These are phyloP conservation scores for Pyricularia pennisetigena DNA, from an alignment of 2,329 filamentous ascomycete genomes.

Conservation along the genomic window DNA sequence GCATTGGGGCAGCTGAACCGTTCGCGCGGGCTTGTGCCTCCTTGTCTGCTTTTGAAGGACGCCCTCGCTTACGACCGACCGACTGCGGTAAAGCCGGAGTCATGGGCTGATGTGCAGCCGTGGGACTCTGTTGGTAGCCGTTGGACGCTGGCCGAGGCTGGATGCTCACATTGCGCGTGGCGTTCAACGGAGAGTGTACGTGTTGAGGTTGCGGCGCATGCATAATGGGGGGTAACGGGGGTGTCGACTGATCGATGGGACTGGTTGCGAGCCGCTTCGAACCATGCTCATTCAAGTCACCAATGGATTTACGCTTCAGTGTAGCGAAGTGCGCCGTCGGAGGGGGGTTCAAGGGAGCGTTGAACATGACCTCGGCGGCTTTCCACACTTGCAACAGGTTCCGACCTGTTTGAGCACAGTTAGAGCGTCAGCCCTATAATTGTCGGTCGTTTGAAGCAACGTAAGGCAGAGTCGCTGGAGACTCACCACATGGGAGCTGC, in stretches of 20 bases:
- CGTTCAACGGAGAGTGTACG: slow-evolving; percentile 1
- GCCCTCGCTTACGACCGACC: slow-evolving; percentile 19
- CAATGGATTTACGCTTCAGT: slow-evolving; percentile 21
- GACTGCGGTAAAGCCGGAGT: slow-evolving; percentile 3
- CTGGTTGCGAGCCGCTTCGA: slow-evolving; percentile 19
- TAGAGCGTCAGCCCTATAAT: background rate
- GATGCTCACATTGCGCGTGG: slow-evolving; percentile 15
- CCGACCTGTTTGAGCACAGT: slow-evolving; percentile 17
- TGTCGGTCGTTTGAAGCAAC: background rate
- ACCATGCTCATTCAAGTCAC: slow-evolving; percentile 19
- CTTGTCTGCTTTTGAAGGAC: slow-evolving; percentile 22
- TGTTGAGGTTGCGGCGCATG: slow-evolving; percentile 4
- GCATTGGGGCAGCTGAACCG: slow-evolving; percentile 9
- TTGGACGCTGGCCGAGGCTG: slow-evolving; percentile 20
- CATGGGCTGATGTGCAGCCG: slow-evolving; percentile 8
- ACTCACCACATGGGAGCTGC: slow-evolving; percentile 24
- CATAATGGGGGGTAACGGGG: background rate
- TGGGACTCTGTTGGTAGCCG: slow-evolving; percentile 10
- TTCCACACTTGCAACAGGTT: slow-evolving; percentile 23
- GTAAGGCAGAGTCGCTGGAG: background rate
- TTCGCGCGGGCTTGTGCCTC: slow-evolving; percentile 16
- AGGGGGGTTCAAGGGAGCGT: slow-evolving; percentile 13
- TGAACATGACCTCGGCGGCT: slow-evolving; percentile 20
- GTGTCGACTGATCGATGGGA: slow-evolving; percentile 9
- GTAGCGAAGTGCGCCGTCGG: slow-evolving; percentile 13